Evolutionary conservation across 2,329 filamentous ascomycete genomes (phyloP).

Genomic region (Botrytis hyacinthi): DNA sequence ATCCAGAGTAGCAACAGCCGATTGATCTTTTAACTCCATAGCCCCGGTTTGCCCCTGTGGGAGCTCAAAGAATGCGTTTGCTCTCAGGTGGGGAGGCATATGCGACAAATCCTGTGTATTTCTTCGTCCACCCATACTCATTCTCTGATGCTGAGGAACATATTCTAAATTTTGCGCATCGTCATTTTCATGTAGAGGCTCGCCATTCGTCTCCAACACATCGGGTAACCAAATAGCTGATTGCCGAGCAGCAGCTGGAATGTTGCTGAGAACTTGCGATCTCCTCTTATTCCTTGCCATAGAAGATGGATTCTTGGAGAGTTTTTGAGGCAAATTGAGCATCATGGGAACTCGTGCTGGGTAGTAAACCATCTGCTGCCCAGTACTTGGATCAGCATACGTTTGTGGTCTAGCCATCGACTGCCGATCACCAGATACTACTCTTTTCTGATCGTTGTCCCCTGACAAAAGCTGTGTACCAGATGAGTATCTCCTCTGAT

Average conservation of each 20-base stretch:
- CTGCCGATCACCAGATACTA: conserved; percentile 22
- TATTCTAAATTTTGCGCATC: conserved; percentile 35
- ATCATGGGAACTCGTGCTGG: conserved; percentile 91
- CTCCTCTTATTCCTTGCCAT: conserved; percentile 66
- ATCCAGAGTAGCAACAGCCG: conserved; percentile 84
- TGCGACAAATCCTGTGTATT: conserved; percentile 45
- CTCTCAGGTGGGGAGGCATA: conserved; percentile 79
- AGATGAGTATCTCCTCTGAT: conserved; percentile 18
- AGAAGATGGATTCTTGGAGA: conserved; percentile 71
- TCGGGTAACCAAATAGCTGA: conserved; percentile 41
- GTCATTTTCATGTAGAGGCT: conserved; percentile 28
- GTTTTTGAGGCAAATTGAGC: conserved; percentile 84
- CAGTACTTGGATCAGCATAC: conserved; percentile 62
- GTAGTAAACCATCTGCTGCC: conserved; percentile 87
- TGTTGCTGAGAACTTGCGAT: conserved; percentile 67
- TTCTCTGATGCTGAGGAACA: conserved; percentile 38
- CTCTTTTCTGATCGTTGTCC: conserved; percentile 21
- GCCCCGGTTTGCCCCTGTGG: conserved; percentile 51
- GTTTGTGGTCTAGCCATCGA: conserved; percentile 49
- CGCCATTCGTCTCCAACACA: conserved; percentile 34
- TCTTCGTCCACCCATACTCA: conserved; percentile 37
- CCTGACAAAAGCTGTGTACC: conserved; percentile 23
- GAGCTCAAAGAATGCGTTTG: conserved; percentile 86
- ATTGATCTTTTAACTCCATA: conserved; percentile 68
- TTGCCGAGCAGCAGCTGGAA: conserved; percentile 49